Percentiles rank a stretch among this genome's conserved stretches.
phyloP scores from a whole-genome alignment of 805 yeast species.

The Jamesozyma jinghongensis region DNA sequence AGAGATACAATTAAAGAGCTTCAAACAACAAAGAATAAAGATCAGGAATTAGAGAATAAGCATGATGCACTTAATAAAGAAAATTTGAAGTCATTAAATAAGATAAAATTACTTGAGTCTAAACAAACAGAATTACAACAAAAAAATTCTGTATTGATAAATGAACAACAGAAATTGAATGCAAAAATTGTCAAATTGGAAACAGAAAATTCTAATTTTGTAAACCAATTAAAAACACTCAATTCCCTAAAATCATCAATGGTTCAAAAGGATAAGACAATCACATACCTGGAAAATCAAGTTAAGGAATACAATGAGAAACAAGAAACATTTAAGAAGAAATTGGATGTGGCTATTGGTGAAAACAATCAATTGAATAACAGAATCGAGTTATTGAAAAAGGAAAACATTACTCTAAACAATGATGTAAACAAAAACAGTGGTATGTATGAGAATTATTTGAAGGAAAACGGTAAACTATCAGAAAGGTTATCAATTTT shows the following conservation, averaged over 20 bases:
- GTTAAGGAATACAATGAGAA: slow-evolving; percentile 31
- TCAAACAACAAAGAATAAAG: not conserved
- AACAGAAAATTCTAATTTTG: slow-evolving; percentile 12
- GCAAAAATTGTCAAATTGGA: slow-evolving; percentile 6
- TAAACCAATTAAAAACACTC: slow-evolving; percentile 15
- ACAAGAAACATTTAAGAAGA: slow-evolving; percentile 21
- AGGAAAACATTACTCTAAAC: slow-evolving; percentile 31
- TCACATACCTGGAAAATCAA: slow-evolving; percentile 33
- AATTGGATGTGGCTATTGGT: slow-evolving; percentile 23
- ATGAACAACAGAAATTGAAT: slow-evolving; percentile 1
- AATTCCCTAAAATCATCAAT: slow-evolving; percentile 19
- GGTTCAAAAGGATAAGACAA: slow-evolving; percentile 32
- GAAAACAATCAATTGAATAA: slow-evolving; percentile 29
- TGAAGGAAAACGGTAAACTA: slow-evolving; percentile 34
- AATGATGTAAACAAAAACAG: slow-evolving; percentile 36
- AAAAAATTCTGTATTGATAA: not conserved
- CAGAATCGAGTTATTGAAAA: slow-evolving; percentile 24
- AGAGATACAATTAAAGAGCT: slow-evolving; percentile 45
- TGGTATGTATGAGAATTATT: slow-evolving; percentile 28
- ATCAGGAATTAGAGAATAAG: not conserved
- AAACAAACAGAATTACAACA: slow-evolving; percentile 14
- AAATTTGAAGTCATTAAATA: not conserved
- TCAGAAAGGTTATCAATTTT: slow-evolving; percentile 36
- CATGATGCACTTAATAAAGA: not conserved
- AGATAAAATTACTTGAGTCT: slow-evolving; percentile 3